These are phyloP conservation scores for Diplosphaera chodatii DNA, from an alignment of 139 green algal species.

Conservation along the genomic window DNA sequence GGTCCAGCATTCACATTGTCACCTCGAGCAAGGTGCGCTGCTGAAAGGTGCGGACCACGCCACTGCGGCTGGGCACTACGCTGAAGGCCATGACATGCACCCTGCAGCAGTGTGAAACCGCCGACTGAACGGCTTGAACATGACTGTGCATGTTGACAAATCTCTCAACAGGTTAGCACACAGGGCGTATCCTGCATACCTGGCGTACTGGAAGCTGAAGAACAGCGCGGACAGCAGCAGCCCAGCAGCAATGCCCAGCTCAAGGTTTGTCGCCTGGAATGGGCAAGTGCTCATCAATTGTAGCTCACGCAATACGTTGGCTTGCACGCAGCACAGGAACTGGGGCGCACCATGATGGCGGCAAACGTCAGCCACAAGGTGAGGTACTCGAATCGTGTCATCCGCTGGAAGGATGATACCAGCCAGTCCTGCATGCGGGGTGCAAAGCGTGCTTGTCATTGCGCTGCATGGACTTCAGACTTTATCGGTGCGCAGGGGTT, in stretches of 20 bases:
- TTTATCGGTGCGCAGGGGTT: too few species aligned
- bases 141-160: too few species aligned
- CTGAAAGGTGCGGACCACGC: slow-evolving; percentile 34
- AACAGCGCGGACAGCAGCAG: slow-evolving; percentile 59
- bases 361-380: slow-evolving; percentile 66
- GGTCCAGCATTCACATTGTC: too few species aligned
- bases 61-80: slow-evolving; percentile 29
- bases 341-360: slow-evolving; percentile 56
- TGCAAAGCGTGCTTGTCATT: too few species aligned
- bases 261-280: slow-evolving; percentile 15
- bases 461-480: too few species aligned
- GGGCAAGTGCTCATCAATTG: too few species aligned
- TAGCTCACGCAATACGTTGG: too few species aligned
- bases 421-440: slow-evolving; percentile 44
- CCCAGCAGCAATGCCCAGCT: slow-evolving; percentile 57
- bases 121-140: too few species aligned
- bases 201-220: slow-evolving; percentile 62
- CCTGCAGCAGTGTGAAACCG: too few species aligned
- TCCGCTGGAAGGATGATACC: slow-evolving; percentile 20
- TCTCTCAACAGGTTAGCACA: too few species aligned
- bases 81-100: slow-evolving; percentile 36
- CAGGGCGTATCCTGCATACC: too few species aligned
- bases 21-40: slow-evolving; percentile 37
- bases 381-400: slow-evolving; percentile 50
- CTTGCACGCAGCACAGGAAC: too few species aligned